phyloP scores from a whole-genome alignment of 2,329 filamentous ascomycete genomes.

The Zymoseptoria tritici region DNA sequence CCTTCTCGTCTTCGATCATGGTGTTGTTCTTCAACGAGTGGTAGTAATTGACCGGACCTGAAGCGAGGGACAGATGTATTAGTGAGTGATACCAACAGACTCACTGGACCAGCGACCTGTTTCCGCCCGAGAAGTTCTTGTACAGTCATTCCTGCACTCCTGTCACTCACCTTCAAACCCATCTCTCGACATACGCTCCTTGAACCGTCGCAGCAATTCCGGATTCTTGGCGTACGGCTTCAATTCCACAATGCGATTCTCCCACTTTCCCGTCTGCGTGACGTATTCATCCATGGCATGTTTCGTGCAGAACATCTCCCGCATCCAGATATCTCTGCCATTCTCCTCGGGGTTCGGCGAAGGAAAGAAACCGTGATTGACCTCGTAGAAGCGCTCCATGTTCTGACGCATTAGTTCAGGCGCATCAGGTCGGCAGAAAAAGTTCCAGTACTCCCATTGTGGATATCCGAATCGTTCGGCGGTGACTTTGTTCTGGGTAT shows the following conservation, averaged over 20 bases:
- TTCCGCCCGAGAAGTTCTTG: no score
- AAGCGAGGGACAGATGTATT: no score
- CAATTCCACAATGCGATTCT: slow-evolving; percentile 18
- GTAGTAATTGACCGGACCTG: slow-evolving; percentile 33
- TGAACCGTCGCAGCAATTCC: slow-evolving; percentile 28
- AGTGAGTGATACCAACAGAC: no score
- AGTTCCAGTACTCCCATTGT: slow-evolving; percentile 40
- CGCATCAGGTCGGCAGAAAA: slow-evolving; percentile 32
- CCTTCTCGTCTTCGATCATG: slow-evolving; percentile 23
- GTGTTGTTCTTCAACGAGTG: slow-evolving; percentile 24
- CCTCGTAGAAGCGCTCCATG: slow-evolving; percentile 20
- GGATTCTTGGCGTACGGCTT: slow-evolving; percentile 31
- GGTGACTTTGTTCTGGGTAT: slow-evolving; percentile 27
- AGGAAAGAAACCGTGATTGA: slow-evolving; percentile 19
- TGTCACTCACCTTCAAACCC: slow-evolving; percentile 20
- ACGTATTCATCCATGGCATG: slow-evolving; percentile 32
- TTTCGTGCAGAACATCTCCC: slow-evolving; percentile 32
- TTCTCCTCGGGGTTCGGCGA: slow-evolving; percentile 16
- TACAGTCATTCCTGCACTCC: neutral
- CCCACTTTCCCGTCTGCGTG: slow-evolving; percentile 13
- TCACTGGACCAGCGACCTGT: no score
- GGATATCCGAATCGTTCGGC: slow-evolving; percentile 33
- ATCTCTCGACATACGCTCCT: slow-evolving; percentile 27
- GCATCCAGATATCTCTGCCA: slow-evolving; percentile 26
- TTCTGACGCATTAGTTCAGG: slow-evolving; percentile 18